Base-by-base conservation (phyloP, 139 green algal species). In the Haematococcus sp. region DNA sequence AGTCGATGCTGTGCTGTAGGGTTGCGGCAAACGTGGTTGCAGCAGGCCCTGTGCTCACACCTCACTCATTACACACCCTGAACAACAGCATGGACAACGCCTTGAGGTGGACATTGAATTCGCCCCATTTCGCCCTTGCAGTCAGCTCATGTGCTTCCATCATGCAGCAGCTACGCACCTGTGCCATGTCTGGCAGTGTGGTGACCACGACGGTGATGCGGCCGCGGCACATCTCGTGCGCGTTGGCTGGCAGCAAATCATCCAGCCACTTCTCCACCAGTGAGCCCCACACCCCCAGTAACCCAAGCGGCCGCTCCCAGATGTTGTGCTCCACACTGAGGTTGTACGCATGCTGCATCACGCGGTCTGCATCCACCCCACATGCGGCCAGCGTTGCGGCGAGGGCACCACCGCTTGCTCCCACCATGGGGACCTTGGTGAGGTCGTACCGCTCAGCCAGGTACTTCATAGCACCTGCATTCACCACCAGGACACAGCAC, bases 211-310 rank as follows among this genome's bases (percentile, higher is more conserved):
- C 58, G 11, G 77, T 81, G 33, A 87, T 44, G 25, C 77, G 71
- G 28, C 68, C 72, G 13, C 68, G 61, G 73, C 83, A 88, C 1
- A 68, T 70, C 73, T 86, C 74, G 27, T 78, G 76, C 0, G 82
- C 82, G 64, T 90, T 76, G 20, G 27, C 74, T 0, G 84, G 84
- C 46, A 90, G 76, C 63, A 90, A 64, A 11, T 86, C 76, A 60
- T 88, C 68, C 55, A 90, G 72, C 84, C 84, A 90, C 60, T 83
- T 16, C 80, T 88, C 82, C 19, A 90, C 80, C 13, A 88, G 30
- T 4, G 22, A 22, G 4, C 82, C 80, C 85, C 77, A 86, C 0
- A 71, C 43, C 20, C 85, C 85, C 61, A 86, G 31, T 4, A 88
- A 49, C 0, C 75, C 80, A 28, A 86, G 46, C 3, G 80, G 80